Percentiles rank a stretch among this genome's conserved stretches.
Conservation (phyloP, 352 stramenopile genomes). For the Phytophthora crassamura region DNA sequence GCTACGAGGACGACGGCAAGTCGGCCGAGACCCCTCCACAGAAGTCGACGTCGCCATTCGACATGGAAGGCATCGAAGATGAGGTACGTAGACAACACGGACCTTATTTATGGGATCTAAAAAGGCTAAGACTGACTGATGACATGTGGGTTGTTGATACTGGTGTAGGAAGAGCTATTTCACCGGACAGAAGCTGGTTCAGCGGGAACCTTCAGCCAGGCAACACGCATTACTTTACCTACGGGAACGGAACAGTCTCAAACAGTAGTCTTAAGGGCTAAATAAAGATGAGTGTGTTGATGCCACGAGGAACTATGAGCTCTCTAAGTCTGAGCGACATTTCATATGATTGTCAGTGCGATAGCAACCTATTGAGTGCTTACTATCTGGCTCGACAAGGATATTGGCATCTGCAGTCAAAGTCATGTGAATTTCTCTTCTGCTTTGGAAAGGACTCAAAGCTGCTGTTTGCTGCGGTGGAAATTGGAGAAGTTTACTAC, state of each 20-base stretch:
- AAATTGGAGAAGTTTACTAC: conserved; percentile 24
- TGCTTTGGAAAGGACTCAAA: conserved; percentile 9
- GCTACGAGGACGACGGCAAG: conserved; percentile 1
- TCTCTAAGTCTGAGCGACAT: conserved; percentile 9
- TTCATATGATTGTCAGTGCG: conserved; percentile 10
- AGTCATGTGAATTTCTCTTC: conserved; percentile 1
- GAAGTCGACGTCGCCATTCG: neutral
- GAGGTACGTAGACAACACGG: conserved; percentile 13
- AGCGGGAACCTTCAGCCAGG: neutral
- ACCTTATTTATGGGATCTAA: conserved; percentile 6
- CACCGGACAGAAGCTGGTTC: conserved; percentile 8
- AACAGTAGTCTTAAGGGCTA: conserved; percentile 6
- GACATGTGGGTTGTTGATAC: conserved; percentile 19
- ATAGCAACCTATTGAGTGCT: conserved; percentile 17
- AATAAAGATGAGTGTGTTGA: conserved; percentile 18
- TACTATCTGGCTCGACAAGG: conserved; percentile 20
- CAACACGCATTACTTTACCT: no score
- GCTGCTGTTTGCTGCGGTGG: conserved; percentile 17
- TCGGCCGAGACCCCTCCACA: neutral
- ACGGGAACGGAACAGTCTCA: conserved; percentile 5
- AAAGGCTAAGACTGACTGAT: conserved; percentile 2
- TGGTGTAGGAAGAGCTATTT: conserved; percentile 10
- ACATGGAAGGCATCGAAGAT: conserved; percentile 16
- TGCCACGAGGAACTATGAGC: conserved; percentile 11
- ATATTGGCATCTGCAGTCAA: conserved; percentile 13